Evolutionary conservation across 2,329 filamentous ascomycete species (phyloP).

Genomic region (Helotiales sp.): DNA sequence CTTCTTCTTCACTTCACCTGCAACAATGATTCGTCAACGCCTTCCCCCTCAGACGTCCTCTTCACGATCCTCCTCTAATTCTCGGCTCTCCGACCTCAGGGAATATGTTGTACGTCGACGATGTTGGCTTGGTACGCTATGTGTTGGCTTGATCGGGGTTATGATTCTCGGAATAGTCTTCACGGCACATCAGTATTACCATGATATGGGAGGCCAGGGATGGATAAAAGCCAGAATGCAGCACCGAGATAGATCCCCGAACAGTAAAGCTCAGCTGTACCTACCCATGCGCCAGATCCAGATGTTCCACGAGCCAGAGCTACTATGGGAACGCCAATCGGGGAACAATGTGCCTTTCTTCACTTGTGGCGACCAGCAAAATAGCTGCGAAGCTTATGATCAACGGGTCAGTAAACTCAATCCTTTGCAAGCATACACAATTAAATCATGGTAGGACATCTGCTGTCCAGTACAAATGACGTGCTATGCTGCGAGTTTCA

Average conservation of each 20-base stretch:
- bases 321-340: background rate
- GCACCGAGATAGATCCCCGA: background rate
- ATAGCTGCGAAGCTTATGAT: slow-evolving; percentile 29
- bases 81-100: slow-evolving; percentile 7
- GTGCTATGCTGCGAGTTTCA: slow-evolving; percentile 26
- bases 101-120: slow-evolving; percentile 17
- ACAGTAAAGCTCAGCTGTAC: slow-evolving; percentile 12
- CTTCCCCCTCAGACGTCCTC: slow-evolving; percentile 4
- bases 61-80: slow-evolving; percentile 21
- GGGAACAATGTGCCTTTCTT: slow-evolving; percentile 27
- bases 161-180: slow-evolving; percentile 29
- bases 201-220: slow-evolving; percentile 28
- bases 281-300: slow-evolving; percentile 26
- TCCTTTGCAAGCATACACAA: background rate
- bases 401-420: slow-evolving; percentile 25
- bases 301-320: background rate
- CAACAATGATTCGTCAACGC: slow-evolving; percentile 19
- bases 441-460: slow-evolving; percentile 23
- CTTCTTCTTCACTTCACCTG: slow-evolving; percentile 1
- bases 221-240: slow-evolving; percentile 20
- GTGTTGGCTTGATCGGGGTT: slow-evolving; percentile 16
- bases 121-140: slow-evolving; percentile 20
- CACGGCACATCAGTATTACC: slow-evolving; percentile 28
- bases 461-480: slow-evolving; percentile 31
- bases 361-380: slow-evolving; percentile 32